Base-by-base conservation (phyloP, 2,329 filamentous ascomycete genomes). In the Aspergillus ibericus region DNA sequence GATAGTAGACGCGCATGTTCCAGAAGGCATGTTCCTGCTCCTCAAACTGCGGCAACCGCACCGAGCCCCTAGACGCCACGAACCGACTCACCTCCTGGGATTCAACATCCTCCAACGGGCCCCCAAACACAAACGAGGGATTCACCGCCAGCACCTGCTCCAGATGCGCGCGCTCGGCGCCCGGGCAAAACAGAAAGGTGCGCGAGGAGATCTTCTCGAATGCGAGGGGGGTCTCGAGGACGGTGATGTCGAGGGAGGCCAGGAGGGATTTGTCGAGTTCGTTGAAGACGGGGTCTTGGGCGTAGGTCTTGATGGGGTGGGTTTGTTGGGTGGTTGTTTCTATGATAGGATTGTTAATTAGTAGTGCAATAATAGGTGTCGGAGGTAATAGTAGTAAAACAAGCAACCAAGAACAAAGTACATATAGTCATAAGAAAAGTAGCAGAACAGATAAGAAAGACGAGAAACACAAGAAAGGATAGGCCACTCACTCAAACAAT, bases 161-260 rank as follows among this genome's bases (percentile, higher is more conserved):
- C 51, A 90, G 40, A 83, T 79, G 36, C 74, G 77, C 20, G 75
- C 58, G 87, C 57, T 80, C 77, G 1, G 76, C 78, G 52, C 89
- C 87, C 0, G 89, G 79, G 1, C 84, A 87, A 62, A 84, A 90
- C 2, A 88, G 76, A 1, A 91, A 68, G 0, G 84, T 82, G 0
- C 73, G 66, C 0, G 68, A 49, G 15, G 80, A 77, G 9, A 90
- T 77, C 5, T 79, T 64, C 0, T 78, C 70, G 63, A 85, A 87
- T 0, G 80, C 87, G 0, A 56, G 67, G 0, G 88, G 88, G 1
- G 82, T 76, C 1, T 73, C 49, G 32, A 81, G 64, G 25, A 77
- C 71, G n/a, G 63, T 70, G 49, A 80, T 72, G 7, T 66, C 64
- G 5, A 77, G 65, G 8, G 66, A 67, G 5, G 64, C 42, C 4